Evolutionary conservation across 2,329 filamentous ascomycete genomes (phyloP).

Genomic region (Clonostachys rosea): DNA sequence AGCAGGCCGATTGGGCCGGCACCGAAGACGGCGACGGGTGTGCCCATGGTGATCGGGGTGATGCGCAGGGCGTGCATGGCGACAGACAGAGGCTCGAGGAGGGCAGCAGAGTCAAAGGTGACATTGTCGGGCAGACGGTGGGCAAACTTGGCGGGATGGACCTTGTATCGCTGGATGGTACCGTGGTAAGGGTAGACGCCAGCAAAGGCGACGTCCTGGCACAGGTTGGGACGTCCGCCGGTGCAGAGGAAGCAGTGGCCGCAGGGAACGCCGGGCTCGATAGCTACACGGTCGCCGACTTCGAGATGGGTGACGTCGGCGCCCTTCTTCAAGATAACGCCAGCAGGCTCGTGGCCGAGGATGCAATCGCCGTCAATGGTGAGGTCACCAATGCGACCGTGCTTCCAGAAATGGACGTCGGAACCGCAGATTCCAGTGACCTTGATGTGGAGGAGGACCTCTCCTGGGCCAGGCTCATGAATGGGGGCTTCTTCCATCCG

Average conservation of each 20-base stretch:
- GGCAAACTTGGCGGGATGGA: conserved; percentile 53
- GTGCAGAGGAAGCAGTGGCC: conserved; percentile 50
- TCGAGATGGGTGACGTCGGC: not conserved
- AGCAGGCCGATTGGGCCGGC: conserved; percentile 62
- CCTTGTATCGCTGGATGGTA: conserved; percentile 54
- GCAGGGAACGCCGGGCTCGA: conserved; percentile 62
- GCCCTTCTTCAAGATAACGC: conserved; percentile 41
- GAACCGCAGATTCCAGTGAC: conserved; percentile 64
- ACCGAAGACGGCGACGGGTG: conserved; percentile 52
- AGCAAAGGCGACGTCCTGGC: conserved; percentile 55
- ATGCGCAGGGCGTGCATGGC: conserved; percentile 56
- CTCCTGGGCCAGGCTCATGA: conserved; percentile 25
- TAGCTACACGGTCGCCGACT: conserved; percentile 51
- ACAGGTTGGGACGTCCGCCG: conserved; percentile 56
- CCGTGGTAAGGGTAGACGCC: conserved; percentile 52
- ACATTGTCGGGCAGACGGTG: conserved; percentile 51
- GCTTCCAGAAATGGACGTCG: conserved; percentile 66
- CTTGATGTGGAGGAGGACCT: conserved; percentile 58
- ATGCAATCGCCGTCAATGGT: conserved; percentile 60
- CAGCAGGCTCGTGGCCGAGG: conserved; percentile 61
- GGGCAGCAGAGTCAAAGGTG: conserved; percentile 52
- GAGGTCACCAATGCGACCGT: conserved; percentile 57
- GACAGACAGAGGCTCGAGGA: conserved; percentile 61
- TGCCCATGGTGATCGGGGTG: conserved; percentile 49
- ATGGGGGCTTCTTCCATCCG: not conserved